Evolutionary conservation across 148 eudicot species (phyloP), one percentile per base, ranked within the genome.

Genomic region (Amaranthus palmeri): DNA sequence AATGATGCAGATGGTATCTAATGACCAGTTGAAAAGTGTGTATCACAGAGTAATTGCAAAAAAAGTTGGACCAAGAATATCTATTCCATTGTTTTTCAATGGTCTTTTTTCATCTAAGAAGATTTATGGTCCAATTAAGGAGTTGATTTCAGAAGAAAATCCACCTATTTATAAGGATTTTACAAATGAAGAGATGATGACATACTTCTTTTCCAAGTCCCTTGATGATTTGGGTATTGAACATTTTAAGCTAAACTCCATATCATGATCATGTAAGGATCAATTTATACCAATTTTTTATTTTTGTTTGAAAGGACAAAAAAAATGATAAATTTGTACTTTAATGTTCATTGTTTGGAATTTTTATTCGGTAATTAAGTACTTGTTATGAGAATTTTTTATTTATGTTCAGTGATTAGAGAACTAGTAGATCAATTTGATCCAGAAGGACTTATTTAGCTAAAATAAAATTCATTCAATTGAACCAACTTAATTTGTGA

Each of bases 61-160:
- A 12, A 12, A 4, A 0, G 51, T 63, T 18, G 88, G 82, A 6
- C 85, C 90, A 25, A 87, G 88, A 57, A 83, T 85, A 10, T 87
- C 85, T 0, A 62, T 77, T 49, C 78, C 82, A 1, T 77, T 73
- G 4, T 85, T 83, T 69, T 68, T 83, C 40, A 65, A 58, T 0
- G 80, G 83, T 5, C 57, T 12, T 42, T 4, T 50, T 2, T 42
- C 51, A 11, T 50, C 74, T 10, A 44, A 43, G 10, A 81, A 55
- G 59, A 45, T 70, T 8, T 87, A 87, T 60, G 83, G 84, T 36
- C 88, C 91, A 2, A 79, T 85, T 1, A 68, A 79, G 55, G 85
- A 83, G 72, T 13, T 86, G 72, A 52, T 77, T 52, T 81, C 83
- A 3, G 78, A 70, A 49, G 81, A 79, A 64, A 81, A 75, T 77